These are phyloP conservation scores for Melanogaster broomeanus DNA, from an alignment of 768 basidiomycete genomes.

Conservation along the genomic window DNA sequence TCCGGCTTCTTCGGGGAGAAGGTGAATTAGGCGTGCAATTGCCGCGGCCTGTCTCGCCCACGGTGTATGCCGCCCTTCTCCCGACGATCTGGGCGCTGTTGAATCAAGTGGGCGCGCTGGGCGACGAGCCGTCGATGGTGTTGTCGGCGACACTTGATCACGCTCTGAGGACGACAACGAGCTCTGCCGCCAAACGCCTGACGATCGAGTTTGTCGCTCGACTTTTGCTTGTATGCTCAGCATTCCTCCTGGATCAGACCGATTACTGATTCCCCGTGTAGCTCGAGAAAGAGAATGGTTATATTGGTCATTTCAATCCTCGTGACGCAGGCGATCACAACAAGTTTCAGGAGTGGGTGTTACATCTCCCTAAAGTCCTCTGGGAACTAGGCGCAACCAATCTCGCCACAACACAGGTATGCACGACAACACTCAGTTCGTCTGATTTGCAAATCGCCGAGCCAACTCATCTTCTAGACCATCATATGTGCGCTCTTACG, in stretches of 20 bases:
- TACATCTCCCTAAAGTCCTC: conserved; percentile 73
- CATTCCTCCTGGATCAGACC: not conserved
- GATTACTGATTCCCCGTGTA: conserved; percentile 29
- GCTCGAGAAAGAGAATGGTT: conserved; percentile 61
- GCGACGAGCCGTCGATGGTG: conserved; percentile 23
- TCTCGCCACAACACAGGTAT: conserved; percentile 60
- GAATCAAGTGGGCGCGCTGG: conserved; percentile 41
- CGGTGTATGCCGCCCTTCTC: conserved; percentile 64
- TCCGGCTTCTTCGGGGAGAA: conserved; percentile 56
- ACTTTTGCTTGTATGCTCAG: conserved; percentile 59
- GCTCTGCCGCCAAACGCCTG: conserved; percentile 61
- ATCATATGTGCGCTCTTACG: conserved; percentile 68
- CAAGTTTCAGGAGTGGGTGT: conserved; percentile 64
- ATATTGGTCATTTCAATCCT: conserved; percentile 49
- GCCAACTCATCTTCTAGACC: conserved; percentile 33
- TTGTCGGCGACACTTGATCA: conserved; percentile 67
- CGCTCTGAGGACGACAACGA: conserved; percentile 56
- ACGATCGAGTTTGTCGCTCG: conserved; percentile 78
- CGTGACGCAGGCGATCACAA: conserved; percentile 24
- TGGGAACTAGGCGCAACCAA: conserved; percentile 81
- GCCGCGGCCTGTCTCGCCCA: conserved; percentile 52
- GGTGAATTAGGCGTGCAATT: conserved; percentile 42
- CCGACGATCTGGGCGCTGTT: conserved; percentile 81
- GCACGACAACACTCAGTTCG: conserved; percentile 7
- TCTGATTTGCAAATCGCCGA: conserved; percentile 1